Conservation (phyloP, 2,329 filamentous ascomycete species). For the Hymenoscyphus repandus region DNA sequence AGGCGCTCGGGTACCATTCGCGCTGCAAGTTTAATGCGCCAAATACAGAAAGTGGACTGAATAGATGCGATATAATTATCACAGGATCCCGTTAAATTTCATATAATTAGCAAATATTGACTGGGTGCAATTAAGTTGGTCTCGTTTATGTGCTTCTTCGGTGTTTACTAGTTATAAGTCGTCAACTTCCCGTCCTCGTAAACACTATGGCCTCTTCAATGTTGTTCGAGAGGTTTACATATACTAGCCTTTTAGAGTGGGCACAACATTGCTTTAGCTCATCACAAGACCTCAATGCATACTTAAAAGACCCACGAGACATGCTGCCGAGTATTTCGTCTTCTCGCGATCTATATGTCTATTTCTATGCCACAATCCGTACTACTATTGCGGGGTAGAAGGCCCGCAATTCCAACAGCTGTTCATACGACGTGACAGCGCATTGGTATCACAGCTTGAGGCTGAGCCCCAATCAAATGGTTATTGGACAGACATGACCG, state of each 20-base stretch:
- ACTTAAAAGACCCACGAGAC: neutral
- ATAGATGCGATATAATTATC: too few species aligned
- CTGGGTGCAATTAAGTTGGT: too few species aligned
- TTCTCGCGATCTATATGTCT: constrained; percentile 6
- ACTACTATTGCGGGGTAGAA: constrained; percentile 11
- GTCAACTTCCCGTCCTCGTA: neutral
- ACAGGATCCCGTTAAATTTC: too few species aligned
- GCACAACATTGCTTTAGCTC: neutral
- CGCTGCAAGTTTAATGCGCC: neutral
- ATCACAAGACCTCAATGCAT: constrained; percentile 7
- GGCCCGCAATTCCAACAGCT: constrained; percentile 6
- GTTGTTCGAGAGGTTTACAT: neutral
- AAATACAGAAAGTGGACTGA: neutral
- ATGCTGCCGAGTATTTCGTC: neutral
- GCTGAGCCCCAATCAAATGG: constrained; percentile 3
- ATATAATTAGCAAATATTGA: too few species aligned
- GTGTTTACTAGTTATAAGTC: too few species aligned
- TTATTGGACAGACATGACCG: neutral
- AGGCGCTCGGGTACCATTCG: constrained; percentile 1
- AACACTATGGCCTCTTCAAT: neutral
- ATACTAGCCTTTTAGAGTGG: neutral
- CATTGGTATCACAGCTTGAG: constrained; percentile 10
- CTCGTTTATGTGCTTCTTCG: too few species aligned
- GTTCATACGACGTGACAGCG: constrained; percentile 10
- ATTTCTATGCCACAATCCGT: neutral